Base-by-base conservation (phyloP, 2,329 filamentous ascomycete genomes). In the Cytospora leucostoma region DNA sequence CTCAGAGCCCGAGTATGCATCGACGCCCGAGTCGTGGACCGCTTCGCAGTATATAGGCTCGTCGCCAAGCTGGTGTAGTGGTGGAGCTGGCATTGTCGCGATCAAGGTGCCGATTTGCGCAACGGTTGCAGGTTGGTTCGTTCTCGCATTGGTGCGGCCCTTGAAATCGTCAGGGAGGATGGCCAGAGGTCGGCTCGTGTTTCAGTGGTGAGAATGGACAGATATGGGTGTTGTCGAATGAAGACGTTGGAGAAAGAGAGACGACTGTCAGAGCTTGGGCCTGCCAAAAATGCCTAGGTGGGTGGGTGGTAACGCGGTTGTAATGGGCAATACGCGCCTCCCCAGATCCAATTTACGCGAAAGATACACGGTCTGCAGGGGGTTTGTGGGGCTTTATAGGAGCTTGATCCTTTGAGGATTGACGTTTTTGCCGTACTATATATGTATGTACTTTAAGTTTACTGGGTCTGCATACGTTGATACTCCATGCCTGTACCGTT, bases 1-100 rank as follows among this genome's bases (percentile, higher is more conserved):
- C 53, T 89, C 86, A 7, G 84, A 84, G n/a, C 84, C 82, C 8
- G 79, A 75, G 65, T 79, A 84, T 17, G 87, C 74, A 13, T 85
- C 73, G 35, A 58, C 84, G 59, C 80, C 74, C 2, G 77, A 69
- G 19, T 68, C 57, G 51, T 75, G 75, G 10, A 71, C 72, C 2
- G 78, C 74, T 58, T 82, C 78, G 69, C 78, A 83, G 67, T 85
- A 81, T 34, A 84, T 70, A 8, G 79, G 74, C 65, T 80, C 77
- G 37, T 75, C 68, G 58, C 61, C 66, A 19, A 66, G 56, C 38
- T 61, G 34, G 21, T 57, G 35, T 21, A 51, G 50, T 21, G 50
- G 44, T 19, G 54, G 54, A 19, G 47, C 32, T 35, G 47, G 57
- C 64, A 66, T 66, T 32, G 33, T 17, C 50, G 50, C 56, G 50